Conservation (phyloP, 345 rosid genomes). For the Populus pruinosa region DNA sequence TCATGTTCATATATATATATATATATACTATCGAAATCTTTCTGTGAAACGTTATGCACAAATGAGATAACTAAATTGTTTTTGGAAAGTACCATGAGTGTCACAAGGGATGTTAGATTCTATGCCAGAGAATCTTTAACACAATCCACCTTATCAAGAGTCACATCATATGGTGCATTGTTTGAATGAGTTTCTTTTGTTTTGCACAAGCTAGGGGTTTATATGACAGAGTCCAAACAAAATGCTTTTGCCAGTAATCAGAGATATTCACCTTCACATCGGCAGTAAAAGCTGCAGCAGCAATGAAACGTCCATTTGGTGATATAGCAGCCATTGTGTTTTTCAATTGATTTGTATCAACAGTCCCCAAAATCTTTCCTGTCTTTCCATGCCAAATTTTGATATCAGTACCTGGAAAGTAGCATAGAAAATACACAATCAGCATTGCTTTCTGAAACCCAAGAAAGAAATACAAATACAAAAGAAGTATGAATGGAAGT, state of each 20-base stretch:
- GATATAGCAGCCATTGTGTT: slow-evolving; percentile 86
- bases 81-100: neutral
- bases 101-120: neutral
- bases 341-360: slow-evolving; percentile 94
- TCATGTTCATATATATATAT: no score
- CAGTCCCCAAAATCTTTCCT: slow-evolving; percentile 76
- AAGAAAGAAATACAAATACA: no score
- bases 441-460: neutral
- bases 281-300: slow-evolving; percentile 98
- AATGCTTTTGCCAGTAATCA: neutral
- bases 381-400: slow-evolving; percentile 90
- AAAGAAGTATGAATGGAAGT: neutral
- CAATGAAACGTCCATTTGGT: slow-evolving; percentile 94
- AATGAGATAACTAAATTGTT: neutral
- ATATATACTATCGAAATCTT: no score
- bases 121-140: neutral
- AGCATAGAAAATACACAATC: slow-evolving; percentile 14
- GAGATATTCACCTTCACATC: slow-evolving; percentile 76
- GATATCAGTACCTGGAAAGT: slow-evolving; percentile 77
- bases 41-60: neutral
- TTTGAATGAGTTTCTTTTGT: neutral
- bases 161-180: neutral
- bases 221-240: neutral
- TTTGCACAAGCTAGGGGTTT: neutral
- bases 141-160: neutral